Percentiles rank a stretch among this genome's conserved stretches.
Evolutionary conservation across 2,329 filamentous ascomycete genomes (phyloP).

Genomic region (Tolypocladium amazonense): DNA sequence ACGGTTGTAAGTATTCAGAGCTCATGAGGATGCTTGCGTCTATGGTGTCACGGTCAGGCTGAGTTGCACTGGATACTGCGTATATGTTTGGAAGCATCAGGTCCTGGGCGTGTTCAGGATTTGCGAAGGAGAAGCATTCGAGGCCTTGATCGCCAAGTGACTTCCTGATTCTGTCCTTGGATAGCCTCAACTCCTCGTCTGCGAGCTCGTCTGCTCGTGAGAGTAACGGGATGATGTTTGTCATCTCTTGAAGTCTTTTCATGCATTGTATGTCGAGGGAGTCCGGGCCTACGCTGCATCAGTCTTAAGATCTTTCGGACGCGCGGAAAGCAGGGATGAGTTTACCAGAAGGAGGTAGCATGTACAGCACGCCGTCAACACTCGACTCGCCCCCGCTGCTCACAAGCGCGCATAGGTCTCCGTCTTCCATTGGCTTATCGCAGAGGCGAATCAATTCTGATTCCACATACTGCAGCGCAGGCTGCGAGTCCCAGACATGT

Average conservation of each 20-base stretch:
- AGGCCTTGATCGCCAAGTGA: constrained; percentile 49
- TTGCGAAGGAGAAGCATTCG: constrained; percentile 55
- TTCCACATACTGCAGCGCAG: constrained; percentile 63
- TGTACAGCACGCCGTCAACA: constrained; percentile 77
- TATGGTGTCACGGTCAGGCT: constrained; percentile 70
- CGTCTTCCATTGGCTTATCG: constrained; percentile 51
- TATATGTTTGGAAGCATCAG: constrained; percentile 40
- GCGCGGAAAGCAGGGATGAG: neutral
- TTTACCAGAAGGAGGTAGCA: constrained; percentile 60
- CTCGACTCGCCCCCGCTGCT: constrained; percentile 74
- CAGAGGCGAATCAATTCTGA: constrained; percentile 19
- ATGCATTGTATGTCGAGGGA: constrained; percentile 58
- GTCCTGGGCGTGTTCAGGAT: constrained; percentile 13
- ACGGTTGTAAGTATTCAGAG: constrained; percentile 75
- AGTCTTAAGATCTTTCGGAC: neutral
- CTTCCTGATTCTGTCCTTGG: constrained; percentile 49
- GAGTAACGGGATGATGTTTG: constrained; percentile 78
- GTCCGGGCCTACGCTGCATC: constrained; percentile 17
- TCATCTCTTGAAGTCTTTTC: constrained; percentile 56
- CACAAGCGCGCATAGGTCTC: constrained; percentile 66
- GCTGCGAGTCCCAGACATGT: constrained; percentile 31
- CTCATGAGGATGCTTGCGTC: constrained; percentile 92
- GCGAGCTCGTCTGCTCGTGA: constrained; percentile 64
- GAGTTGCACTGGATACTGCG: constrained; percentile 64
- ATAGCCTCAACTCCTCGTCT: constrained; percentile 39